Conservation (phyloP, 352 stramenopile genomes). For the Bremia lactucae region DNA sequence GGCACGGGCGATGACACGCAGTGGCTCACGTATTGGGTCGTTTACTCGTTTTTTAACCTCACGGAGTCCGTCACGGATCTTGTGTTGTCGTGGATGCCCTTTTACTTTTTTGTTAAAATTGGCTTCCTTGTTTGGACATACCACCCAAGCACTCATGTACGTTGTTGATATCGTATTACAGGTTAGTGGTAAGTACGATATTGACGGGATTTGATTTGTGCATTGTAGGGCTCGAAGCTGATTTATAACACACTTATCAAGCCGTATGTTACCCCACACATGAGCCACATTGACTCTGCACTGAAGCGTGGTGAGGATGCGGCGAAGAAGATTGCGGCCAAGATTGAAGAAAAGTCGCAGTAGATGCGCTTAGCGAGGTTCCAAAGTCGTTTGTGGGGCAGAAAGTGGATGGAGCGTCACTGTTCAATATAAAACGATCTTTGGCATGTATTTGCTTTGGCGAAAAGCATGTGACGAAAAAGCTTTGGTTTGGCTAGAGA, state of each 20-base stretch:
- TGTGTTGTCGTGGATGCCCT: constrained; percentile 74
- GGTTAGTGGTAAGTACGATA: neutral
- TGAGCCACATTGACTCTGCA: constrained; percentile 51
- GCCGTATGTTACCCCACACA: constrained; percentile 67
- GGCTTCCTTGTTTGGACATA: constrained; percentile 80
- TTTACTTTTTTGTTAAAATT: constrained; percentile 86
- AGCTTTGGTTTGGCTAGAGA: no score
- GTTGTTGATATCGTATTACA: neutral
- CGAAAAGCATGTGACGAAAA: no score
- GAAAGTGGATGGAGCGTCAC: no score
- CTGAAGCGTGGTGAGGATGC: constrained; percentile 45
- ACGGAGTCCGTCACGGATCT: constrained; percentile 85
- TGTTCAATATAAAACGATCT: no score
- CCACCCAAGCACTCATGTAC: constrained; percentile 64
- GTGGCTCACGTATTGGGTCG: constrained; percentile 89
- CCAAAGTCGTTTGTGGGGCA: neutral
- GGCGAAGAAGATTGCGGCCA: constrained; percentile 38
- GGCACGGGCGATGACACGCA: constrained; percentile 70
- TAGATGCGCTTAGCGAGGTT: constrained; percentile 4
- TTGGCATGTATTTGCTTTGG: no score
- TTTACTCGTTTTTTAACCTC: constrained; percentile 95
- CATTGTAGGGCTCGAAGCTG: constrained; percentile 49
- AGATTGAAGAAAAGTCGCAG: constrained; percentile 34
- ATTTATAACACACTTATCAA: constrained; percentile 83
- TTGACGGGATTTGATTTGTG: constrained; percentile 3